These are phyloP conservation scores for Perkinsela sp. DNA, from an alignment of 208 protist genomes.

Conservation along the genomic window DNA sequence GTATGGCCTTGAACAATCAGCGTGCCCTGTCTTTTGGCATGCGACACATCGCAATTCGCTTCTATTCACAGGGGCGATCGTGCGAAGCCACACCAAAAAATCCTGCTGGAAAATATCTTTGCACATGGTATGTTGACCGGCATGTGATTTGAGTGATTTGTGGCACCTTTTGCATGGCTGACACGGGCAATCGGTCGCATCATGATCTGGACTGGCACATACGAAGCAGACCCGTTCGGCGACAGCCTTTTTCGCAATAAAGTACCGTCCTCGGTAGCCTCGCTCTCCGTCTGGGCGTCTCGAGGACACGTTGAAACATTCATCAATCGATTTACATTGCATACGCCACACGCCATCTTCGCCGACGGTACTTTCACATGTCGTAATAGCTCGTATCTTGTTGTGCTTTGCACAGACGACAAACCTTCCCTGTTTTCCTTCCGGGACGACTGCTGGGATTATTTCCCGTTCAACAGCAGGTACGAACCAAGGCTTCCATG, in stretches of 20 bases:
- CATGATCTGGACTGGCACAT: neutral
- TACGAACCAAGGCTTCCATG: neutral
- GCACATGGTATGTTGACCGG: neutral
- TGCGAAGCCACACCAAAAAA: neutral
- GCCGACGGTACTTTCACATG: neutral
- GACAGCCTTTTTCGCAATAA: neutral
- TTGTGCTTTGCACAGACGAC: neutral
- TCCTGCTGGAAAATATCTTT: neutral
- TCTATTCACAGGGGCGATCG: neutral
- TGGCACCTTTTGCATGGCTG: neutral
- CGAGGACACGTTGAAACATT: neutral
- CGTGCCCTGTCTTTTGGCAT: neutral
- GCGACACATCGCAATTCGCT: neutral
- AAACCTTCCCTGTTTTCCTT: neutral
- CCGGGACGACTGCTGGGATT: neutral
- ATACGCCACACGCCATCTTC: neutral
- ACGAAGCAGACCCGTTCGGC: neutral
- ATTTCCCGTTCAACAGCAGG: neutral
- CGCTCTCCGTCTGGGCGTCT: neutral
- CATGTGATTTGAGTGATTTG: neutral
- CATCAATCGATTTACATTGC: neutral
- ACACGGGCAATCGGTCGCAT: neutral
- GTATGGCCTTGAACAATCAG: neutral
- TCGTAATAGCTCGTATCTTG: neutral
- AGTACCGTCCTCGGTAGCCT: neutral